Base-by-base conservation (phyloP, 176 grass and related monocot species). In the Stipa capillata region DNA sequence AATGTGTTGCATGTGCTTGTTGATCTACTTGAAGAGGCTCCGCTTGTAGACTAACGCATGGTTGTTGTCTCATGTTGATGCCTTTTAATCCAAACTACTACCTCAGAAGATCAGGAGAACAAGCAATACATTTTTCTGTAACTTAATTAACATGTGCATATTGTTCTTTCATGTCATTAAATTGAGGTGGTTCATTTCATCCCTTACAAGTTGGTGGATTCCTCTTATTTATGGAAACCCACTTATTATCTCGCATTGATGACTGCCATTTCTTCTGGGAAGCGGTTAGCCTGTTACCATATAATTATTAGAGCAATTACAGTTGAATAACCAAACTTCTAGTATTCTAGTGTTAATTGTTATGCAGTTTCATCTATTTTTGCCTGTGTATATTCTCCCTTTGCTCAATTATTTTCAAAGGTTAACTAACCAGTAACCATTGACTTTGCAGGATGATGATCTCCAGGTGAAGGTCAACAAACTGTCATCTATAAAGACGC, bases 391-490 rank as follows among this genome's bases (percentile, higher is more conserved):
- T 73, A 25, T 74, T 61, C 34, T 40, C 7, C 3, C 33, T 24
- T 86, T 75, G 44, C 40, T 56, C 18, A 36, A 17, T n/a, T 60
- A 34, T 18, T 65, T 58, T 74, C 27, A 33, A 14, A 41, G 36
- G 41, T 47, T 52, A 55, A 59, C 35, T 49, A 56, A n/a, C n/a
- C n/a, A n/a, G n/a, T n/a, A n/a, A 66, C 11, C 8, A 8, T 54
- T 80, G n/a, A 20, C 42, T 20, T 34, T 87, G 53, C 83, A 94
- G 88, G 83, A 86, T 84, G 88, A 91, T 53, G 88, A 94, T 17
- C 86, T 94, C 84, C 92, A 91, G 81, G 88, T 94, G 70, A 94
- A 94, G 86, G 88, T 94, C n/a, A 94, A 94, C 68, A 94, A 94
- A 45, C 73, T 94, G 53, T 94, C 92, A 43, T 94, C 92, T 80